Base-by-base conservation (phyloP, 1,139 yeast species). In the Casaregolazyma suthepensis region DNA sequence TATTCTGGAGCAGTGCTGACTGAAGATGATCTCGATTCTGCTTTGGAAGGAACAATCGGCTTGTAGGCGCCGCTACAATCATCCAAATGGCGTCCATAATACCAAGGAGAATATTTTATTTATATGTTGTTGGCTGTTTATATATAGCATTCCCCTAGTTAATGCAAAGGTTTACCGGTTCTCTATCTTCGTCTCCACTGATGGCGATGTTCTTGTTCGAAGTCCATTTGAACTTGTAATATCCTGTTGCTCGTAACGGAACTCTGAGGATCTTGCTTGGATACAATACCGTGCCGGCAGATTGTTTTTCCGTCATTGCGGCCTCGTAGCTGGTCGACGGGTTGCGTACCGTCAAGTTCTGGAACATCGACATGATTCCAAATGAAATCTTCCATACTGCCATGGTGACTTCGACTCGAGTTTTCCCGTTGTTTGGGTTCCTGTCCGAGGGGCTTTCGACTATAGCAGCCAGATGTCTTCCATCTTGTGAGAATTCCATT, bases 1-100 rank as follows among this genome's bases (percentile, higher is more conserved):
- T 97, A 91, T 65, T 75, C 77, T 54, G 98, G 98, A 13, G 97
- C 87, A 35, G 94, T 93, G 42, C 80, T 93, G 37, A 83, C 86
- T 58, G 85, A 87, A 53, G 73, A 77, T 37, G 97, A 90, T 66
- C 93, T 93, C 40, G 86, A 86, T 61, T 72, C 74, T 46, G 81
- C 85, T 45, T 72, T 87, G 56, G 77, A 76, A 10, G 47, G 22
- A 3, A 54, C 61, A 1, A 56, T 62, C 37, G 40, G 40, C 7
- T 35, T 50, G 53, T 46, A 53, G 54, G 53, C 31, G 12, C n/a
- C 31, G 31, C 31, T 26, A 26, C 31, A 38, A 20, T n/a, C 18
- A 20, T 35, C 12, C 38, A 26, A 20, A 15, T 35, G 2, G 13
- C 9, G 40, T n/a, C 15, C 3, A 35, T 13, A 35, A 35, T 13